Evolutionary conservation across 1,284 basidiomycete species (phyloP).

Genomic region (Ustilago crameri): DNA sequence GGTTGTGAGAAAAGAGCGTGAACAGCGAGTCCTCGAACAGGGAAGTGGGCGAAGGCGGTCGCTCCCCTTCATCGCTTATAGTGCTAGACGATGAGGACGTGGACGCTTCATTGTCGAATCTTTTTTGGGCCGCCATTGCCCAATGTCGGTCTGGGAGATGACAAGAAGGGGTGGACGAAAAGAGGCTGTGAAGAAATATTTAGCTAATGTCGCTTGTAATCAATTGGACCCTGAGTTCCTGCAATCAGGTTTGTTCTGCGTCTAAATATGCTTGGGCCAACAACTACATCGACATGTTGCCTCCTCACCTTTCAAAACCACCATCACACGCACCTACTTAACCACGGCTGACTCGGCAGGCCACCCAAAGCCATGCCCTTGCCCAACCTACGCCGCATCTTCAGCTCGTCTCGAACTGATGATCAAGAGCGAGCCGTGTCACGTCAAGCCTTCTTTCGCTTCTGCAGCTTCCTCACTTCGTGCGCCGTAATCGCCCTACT

Average conservation of each 20-base stretch:
- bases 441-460: constrained; percentile 62
- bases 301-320: too few species aligned
- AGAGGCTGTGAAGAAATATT: not conserved
- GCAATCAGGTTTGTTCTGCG: too few species aligned
- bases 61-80: not conserved
- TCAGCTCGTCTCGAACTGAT: constrained; percentile 57
- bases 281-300: too few species aligned
- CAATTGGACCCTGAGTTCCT: too few species aligned
- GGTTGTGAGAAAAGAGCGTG: constrained; percentile 59
- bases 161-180: not conserved
- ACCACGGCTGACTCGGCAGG: too few species aligned
- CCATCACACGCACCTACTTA: too few species aligned
- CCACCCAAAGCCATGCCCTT: constrained; percentile 46
- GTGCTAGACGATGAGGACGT: constrained; percentile 13
- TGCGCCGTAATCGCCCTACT: constrained; percentile 62
- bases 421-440: constrained; percentile 60
- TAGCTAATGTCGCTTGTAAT: too few species aligned
- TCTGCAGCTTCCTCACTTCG: constrained; percentile 58
- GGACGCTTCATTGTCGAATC: constrained; percentile 6
- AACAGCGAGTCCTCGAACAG: constrained; percentile 62
- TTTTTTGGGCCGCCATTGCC: constrained; percentile 1
- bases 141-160: not conserved
- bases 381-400: constrained; percentile 60
- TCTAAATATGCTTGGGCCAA: too few species aligned
- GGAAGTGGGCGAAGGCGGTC: constrained; percentile 35